Base-by-base conservation (phyloP, 345 rosid species). In the Garcia nutans region DNA sequence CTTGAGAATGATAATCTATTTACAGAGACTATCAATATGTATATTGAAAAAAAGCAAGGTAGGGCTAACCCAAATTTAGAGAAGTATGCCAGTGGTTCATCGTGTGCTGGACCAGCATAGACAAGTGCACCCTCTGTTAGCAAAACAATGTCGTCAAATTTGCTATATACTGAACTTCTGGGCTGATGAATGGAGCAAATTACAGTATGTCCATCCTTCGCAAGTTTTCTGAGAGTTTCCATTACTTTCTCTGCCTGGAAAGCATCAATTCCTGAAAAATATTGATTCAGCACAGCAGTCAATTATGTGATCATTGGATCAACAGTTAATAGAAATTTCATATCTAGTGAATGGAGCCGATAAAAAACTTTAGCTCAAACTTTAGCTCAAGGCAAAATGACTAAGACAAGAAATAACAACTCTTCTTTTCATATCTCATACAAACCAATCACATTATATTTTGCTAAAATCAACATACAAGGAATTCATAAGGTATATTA, bases 151-250 rank as follows among this genome's bases (percentile, higher is more conserved):
- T 95, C 94, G 7, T 91, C 99, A 60, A 96, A 96, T 88, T 93
- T 96, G 72, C 75, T 79, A 75, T 96, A 96, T 16, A 93, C 93
- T 1, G 98, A 93, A 74, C 99, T 87, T 88, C 99, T 87, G 80
- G 99, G 99, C 77, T 96, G 99, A 85, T 96, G 99, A 73, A 96
- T 96, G 79, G 99, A 96, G 80, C 96, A 96, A 71, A 96, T 91
- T 60, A 96, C 97, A 72, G 99, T 91, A 84, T 93, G 99, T 20
- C 99, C 99, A 79, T 96, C 97, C 77, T 87, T 89, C 10, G 91
- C 94, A 68, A 96, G 97, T 83, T 87, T 91, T 75, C 82, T 87
- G 59, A 93, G 92, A 80, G 99, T 93, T 89, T 91, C 98, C 98
- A 93, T 90, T 70, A 96, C 98, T 85, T 87, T 89, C 80, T 93